Evolutionary conservation across 305 asterid genomes (phyloP), one percentile per base, ranked within the genome.

Genomic region (Fraxinus velutina): DNA sequence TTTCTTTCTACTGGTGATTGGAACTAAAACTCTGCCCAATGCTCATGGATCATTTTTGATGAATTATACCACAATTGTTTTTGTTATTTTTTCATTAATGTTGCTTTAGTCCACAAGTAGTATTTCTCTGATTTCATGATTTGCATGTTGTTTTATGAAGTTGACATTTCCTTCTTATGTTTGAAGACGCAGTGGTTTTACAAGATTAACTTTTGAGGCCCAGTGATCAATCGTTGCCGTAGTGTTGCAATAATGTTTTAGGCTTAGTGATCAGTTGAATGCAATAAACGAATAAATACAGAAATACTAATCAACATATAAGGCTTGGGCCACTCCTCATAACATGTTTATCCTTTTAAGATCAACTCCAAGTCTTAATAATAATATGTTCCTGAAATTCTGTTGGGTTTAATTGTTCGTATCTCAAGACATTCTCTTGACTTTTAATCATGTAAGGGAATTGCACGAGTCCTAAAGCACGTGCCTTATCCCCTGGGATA

Each of bases 1-100:
- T 80, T 73, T 76, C 55, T 83, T 70, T 57, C 55, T 71, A 50
- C 44, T 15, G 22, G 62, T 78, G 27, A 27, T 19, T 82, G 30
- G 19, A 55, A 71, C 29, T 82, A 34, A 60, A 30, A 70, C 36
- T 24, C 6, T 12, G 55, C 55, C 15, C 55, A 44, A 44, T 32
- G 52, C 57, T 42, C n/a, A 36, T 9, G 70, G 74, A 72, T 42
- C 15, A 15, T 21, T 79, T 75, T 15, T 44, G 29, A 37, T 66
- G 70, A 17, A 21, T 60, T 60, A 74, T 72, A 44, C 34, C 15
- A 82, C 5, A 1, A 2, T 22, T 60, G 27, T 19, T 15, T 57
- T 57, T n/a, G 27, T n/a, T 55, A 5, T 4, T 19, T 57, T 19
- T 57, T 47, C 27, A 74, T 12, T 1, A 30, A 30, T 29, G n/a